Evolutionary conservation across 1,284 basidiomycete species (phyloP).

Genomic region (Leccinum glutinopallens): DNA sequence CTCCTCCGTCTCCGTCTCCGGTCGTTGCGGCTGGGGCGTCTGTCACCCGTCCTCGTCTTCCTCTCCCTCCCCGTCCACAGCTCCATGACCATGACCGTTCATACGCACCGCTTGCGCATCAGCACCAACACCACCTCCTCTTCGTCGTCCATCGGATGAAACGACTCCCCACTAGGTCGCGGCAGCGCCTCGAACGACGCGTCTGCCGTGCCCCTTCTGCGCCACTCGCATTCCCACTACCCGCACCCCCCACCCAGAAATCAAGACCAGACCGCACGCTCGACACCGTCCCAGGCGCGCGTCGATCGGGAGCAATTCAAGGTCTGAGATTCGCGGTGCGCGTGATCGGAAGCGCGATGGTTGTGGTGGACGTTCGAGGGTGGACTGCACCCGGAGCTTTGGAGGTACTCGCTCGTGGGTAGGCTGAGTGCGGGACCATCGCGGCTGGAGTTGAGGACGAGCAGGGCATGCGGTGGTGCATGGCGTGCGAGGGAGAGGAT

Average conservation of each 20-base stretch:
- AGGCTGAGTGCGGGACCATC: no score
- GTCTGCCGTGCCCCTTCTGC: slow-evolving; percentile 15
- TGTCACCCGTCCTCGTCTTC: slow-evolving; percentile 25
- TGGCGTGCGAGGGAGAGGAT: slow-evolving; percentile 35
- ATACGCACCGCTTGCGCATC: no score
- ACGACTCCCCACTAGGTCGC: slow-evolving; percentile 30
- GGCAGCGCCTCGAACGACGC: slow-evolving; percentile 17
- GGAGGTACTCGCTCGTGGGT: no score
- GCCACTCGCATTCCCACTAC: neutral
- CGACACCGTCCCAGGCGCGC: slow-evolving; percentile 39
- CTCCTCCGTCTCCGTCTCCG: slow-evolving; percentile 34
- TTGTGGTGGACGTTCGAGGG: slow-evolving; percentile 8
- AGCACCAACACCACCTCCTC: slow-evolving; percentile 17
- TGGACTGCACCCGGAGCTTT: no score
- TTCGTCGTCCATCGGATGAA: slow-evolving; percentile 36
- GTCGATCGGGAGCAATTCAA: slow-evolving; percentile 24
- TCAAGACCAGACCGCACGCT: slow-evolving; percentile 75
- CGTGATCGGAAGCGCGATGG: slow-evolving; percentile 6
- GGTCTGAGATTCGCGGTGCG: slow-evolving; percentile 21
- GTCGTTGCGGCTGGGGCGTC: slow-evolving; percentile 23
- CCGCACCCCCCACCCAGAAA: slow-evolving; percentile 58
- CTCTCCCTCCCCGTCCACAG: neutral
- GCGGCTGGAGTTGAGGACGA: no score
- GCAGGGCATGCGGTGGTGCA: no score
- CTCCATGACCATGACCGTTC: no score